These are phyloP conservation scores for Parmales sp. DNA, from an alignment of 108 stramenopile genomes.

Conservation along the genomic window DNA sequence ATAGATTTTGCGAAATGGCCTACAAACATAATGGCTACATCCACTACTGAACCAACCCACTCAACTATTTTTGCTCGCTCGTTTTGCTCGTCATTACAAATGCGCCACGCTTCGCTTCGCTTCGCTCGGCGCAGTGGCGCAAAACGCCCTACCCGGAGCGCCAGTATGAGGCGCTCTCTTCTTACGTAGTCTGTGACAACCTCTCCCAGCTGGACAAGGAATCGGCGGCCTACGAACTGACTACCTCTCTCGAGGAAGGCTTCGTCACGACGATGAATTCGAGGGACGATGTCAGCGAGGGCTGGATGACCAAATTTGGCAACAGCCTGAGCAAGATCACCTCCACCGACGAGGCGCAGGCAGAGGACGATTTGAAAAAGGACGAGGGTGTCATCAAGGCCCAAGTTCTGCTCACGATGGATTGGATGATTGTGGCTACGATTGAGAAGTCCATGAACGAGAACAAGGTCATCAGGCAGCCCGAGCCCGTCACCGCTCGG, in stretches of 20 bases:
- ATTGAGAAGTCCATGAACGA: constrained; percentile 76
- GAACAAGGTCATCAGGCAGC: constrained; percentile 50
- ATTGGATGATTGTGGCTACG: constrained; percentile 53
- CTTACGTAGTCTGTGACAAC: constrained; percentile 58
- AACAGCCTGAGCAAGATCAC: constrained; percentile 35
- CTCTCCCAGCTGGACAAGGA: constrained; percentile 62
- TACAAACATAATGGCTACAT: no score
- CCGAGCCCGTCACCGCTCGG: constrained; percentile 62
- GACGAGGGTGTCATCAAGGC: constrained; percentile 54
- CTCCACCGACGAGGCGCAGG: constrained; percentile 14
- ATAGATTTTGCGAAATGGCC: no score
- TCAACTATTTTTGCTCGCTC: no score
- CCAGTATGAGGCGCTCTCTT: neutral
- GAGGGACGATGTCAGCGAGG: constrained; percentile 64
- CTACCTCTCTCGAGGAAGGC: constrained; percentile 54
- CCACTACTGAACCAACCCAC: no score
- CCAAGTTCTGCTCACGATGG: constrained; percentile 59
- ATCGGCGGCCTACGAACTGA: constrained; percentile 60
- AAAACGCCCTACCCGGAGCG: constrained; percentile 55
- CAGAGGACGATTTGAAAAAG: no score
- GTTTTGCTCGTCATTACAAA: no score
- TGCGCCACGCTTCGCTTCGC: no score
- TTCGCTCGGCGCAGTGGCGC: no score
- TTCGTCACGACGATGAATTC: constrained; percentile 69
- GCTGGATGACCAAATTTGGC: constrained; percentile 74